Base-by-base conservation (phyloP, 768 basidiomycete genomes). In the Mycena haematopus region DNA sequence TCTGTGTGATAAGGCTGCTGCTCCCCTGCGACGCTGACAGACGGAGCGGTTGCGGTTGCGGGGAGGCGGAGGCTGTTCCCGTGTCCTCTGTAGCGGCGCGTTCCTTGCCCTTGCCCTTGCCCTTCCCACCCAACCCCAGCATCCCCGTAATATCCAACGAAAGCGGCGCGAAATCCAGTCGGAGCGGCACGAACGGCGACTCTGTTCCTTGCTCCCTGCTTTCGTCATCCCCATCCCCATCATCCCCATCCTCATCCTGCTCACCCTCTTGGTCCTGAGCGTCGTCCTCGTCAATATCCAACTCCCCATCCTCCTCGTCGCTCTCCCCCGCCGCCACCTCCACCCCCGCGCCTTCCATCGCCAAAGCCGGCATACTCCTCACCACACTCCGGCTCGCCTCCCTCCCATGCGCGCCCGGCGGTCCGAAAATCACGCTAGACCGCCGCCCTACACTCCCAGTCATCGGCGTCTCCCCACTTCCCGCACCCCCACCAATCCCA, bases 301-400 rank as follows among this genome's bases (percentile, higher is more conserved):
- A 60, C 63, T 77, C 77, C 22, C 73, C 77, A 17, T 69, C 75
- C 8, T 76, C 17, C 69, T 71, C 35, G 74, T 77, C 11, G 11
- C 72, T 75, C 36, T 74, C 69, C 15, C 69, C 69, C 6, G 71
- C 77, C 2, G 73, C 75, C 33, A 71, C 70, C n/a, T 75, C 77
- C 5, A 75, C 79, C 35, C n/a, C 69, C 44, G 63, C 71, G 22
- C 74, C 75, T 29, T 74, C 77, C 25, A 79, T 76, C 19, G 79
- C 77, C 51, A 87, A 70, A 27, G 82, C 85, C 33, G 88, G 88
- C 76, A 88, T 84, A 61, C 77, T 84, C 49, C 79, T 76, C 65
- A 87, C 71, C 14, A 81, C 78, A 14, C 70, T 68, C 61, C 74
- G 76, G 42, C 77, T 75, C 49, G 79, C 65, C 27, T 78, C 76